Conservation (phyloP, 768 basidiomycete genomes). For the Pleurotus tuber-regium region DNA sequence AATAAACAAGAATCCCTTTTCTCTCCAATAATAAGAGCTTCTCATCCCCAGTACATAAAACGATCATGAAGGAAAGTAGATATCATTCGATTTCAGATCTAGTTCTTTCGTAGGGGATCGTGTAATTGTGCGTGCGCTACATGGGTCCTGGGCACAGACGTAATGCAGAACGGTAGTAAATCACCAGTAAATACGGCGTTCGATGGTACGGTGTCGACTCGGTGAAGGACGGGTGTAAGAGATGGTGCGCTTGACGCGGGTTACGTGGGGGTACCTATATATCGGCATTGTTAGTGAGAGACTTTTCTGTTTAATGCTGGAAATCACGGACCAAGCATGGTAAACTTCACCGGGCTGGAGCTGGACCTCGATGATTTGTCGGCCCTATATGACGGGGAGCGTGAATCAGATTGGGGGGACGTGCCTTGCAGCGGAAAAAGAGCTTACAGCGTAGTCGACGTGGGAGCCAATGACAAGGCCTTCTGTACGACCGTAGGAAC, state of each 20-base stretch:
- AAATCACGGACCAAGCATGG: slow-evolving; percentile 54
- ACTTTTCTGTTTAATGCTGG: neutral
- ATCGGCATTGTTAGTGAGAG: slow-evolving; percentile 5
- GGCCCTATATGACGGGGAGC: slow-evolving; percentile 48
- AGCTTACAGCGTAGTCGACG: slow-evolving; percentile 64
- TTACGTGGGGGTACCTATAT: slow-evolving; percentile 71
- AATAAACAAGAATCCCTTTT: slow-evolving; percentile 6
- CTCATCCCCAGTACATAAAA: neutral
- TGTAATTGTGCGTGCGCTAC: too few relatives aligned
- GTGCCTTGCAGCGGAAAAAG: neutral
- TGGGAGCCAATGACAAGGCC: slow-evolving; percentile 80
- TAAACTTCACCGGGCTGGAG: slow-evolving; percentile 68
- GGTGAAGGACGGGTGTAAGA: slow-evolving; percentile 50
- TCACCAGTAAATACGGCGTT: slow-evolving; percentile 79
- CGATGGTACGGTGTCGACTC: slow-evolving; percentile 56
- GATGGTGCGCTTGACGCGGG: slow-evolving; percentile 73
- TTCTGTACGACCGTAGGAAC: slow-evolving; percentile 61
- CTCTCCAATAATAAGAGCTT: neutral
- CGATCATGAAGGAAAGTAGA: neutral
- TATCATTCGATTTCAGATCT: too few relatives aligned
- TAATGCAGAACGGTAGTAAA: slow-evolving; percentile 12
- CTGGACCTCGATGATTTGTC: slow-evolving; percentile 80
- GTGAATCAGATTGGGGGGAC: neutral
- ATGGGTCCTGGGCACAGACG: too few relatives aligned
- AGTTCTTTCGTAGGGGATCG: too few relatives aligned